Conservation (phyloP, 768 basidiomycete genomes). For the Boletus eberwhitei region DNA sequence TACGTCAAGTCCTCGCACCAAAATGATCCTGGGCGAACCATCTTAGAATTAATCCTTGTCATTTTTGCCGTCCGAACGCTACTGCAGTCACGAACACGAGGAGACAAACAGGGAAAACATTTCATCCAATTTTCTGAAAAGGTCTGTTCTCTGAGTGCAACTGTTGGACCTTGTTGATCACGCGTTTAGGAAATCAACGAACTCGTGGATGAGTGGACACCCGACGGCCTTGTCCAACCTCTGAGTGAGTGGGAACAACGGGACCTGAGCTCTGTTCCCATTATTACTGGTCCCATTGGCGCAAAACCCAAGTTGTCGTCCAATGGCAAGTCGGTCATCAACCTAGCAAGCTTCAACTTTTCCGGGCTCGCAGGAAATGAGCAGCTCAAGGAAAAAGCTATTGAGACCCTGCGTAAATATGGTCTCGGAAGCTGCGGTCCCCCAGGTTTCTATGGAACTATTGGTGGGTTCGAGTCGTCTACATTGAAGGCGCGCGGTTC, state of each 20-base stretch:
- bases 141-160: slow-evolving; percentile 42
- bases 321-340: slow-evolving; percentile 71
- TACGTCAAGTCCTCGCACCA: slow-evolving; percentile 95
- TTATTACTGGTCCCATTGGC: slow-evolving; percentile 77
- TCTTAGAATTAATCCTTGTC: slow-evolving; percentile 85
- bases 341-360: slow-evolving; percentile 91
- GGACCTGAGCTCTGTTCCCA: slow-evolving; percentile 71
- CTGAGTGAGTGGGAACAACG: slow-evolving; percentile 55
- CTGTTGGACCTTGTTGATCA: background rate
- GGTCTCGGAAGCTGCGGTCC: slow-evolving; percentile 96
- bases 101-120: slow-evolving; percentile 79
- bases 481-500: background rate
- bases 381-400: slow-evolving; percentile 76
- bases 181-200: slow-evolving; percentile 85
- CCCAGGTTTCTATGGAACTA: slow-evolving; percentile 93
- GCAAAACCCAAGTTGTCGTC: slow-evolving; percentile 76
- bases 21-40: slow-evolving; percentile 89
- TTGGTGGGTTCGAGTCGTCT: slow-evolving; percentile 54
- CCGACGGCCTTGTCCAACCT: slow-evolving; percentile 75
- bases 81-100: slow-evolving; percentile 84
- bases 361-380: slow-evolving; percentile 87
- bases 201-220: slow-evolving; percentile 92
- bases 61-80: slow-evolving; percentile 88
- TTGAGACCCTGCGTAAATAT: slow-evolving; percentile 82
- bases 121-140: slow-evolving; percentile 91